A percentile compares a stretch with the other conserved stretches of the same genome.
Conservation (phyloP, 805 yeast species). For the Blastobotrys americana region DNA sequence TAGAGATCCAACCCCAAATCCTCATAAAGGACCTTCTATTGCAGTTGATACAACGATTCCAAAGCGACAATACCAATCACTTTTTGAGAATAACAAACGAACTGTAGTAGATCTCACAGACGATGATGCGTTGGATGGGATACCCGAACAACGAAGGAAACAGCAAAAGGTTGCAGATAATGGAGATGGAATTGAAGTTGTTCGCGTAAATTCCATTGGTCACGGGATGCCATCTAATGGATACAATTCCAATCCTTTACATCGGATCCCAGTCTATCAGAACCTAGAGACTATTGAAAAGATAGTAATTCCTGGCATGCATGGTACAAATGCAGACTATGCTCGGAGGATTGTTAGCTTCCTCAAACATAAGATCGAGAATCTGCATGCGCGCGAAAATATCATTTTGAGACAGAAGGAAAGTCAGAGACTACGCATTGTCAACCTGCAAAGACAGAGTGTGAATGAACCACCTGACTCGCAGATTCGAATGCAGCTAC, state of each 20-base stretch:
- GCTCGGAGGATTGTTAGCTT: neutral
- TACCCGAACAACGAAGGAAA: neutral
- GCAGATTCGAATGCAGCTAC: neutral
- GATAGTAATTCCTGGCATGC: neutral
- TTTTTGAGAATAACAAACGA: slow-evolving; percentile 3
- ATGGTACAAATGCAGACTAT: neutral
- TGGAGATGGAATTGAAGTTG: neutral
- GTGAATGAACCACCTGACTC: neutral
- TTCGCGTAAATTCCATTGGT: neutral
- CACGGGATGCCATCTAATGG: neutral
- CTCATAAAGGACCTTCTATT: too few relatives aligned
- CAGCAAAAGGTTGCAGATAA: too few relatives aligned
- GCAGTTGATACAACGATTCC: too few relatives aligned
- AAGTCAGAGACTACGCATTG: neutral
- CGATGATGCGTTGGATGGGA: neutral
- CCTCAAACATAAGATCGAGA: neutral
- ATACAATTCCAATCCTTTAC: neutral
- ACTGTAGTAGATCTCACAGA: slow-evolving; percentile 5
- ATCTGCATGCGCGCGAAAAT: neutral
- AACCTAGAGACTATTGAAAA: neutral
- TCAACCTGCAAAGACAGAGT: neutral
- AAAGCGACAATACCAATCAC: too few relatives aligned
- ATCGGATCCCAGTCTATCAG: neutral
- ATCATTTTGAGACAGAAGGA: neutral
- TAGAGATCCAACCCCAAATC: too few relatives aligned